Conservation (phyloP, 2,329 filamentous ascomycete species). For the Curvularia hawaiiensis region DNA sequence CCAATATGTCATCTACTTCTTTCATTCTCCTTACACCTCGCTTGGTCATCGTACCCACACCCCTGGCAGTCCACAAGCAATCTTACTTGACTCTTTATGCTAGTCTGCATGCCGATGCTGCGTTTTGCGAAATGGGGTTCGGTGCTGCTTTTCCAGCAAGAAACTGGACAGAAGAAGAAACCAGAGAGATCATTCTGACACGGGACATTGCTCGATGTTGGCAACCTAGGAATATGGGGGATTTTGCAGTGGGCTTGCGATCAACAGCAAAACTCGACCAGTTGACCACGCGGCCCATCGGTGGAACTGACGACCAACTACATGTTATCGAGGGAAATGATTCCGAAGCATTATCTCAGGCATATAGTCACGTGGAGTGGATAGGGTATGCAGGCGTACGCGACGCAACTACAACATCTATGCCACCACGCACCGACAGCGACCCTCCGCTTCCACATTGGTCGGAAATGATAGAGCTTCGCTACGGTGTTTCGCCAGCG, state of each 20-base stretch:
- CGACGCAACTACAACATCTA: conserved; percentile 25
- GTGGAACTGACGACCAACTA: background rate
- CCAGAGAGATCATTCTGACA: conserved; percentile 13
- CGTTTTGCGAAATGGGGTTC: conserved; percentile 5
- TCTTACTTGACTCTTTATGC: conserved; percentile 6
- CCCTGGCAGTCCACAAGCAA: background rate
- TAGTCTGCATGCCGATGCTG: background rate
- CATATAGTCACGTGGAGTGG: conserved; percentile 8
- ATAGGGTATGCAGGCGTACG: conserved; percentile 28
- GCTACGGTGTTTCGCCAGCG: conserved; percentile 20
- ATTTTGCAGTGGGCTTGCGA: conserved; percentile 21
- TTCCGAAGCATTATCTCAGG: background rate
- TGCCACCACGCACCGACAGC: conserved; percentile 8
- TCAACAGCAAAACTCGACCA: background rate
- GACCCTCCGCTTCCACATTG: conserved; percentile 22
- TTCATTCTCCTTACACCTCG: conserved; percentile 4
- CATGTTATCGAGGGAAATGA: background rate
- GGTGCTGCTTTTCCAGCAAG: background rate
- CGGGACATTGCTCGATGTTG: conserved; percentile 22
- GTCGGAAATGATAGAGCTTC: conserved; percentile 26
- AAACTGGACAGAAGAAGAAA: conserved; percentile 16
- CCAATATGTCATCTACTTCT: background rate
- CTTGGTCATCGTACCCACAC: conserved; percentile 4
- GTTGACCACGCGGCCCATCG: background rate
- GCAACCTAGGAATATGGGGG: conserved; percentile 18